Conservation (phyloP, 257 asterid species). For the Rehmannia glutinosa region DNA sequence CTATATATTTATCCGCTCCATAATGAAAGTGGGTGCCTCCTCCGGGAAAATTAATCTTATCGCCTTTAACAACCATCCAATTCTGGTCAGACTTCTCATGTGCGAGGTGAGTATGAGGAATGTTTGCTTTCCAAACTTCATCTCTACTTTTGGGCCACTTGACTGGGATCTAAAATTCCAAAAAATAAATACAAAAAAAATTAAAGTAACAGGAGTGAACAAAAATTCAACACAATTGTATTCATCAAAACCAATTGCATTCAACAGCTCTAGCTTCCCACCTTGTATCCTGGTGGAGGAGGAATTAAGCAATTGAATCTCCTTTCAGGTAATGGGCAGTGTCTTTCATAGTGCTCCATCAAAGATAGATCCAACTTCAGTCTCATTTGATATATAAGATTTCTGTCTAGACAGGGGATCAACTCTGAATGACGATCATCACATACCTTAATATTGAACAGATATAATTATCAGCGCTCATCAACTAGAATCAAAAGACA, state of each 20-base stretch:
- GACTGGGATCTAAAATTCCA: slow-evolving; percentile 51
- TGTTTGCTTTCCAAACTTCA: slow-evolving; percentile 83
- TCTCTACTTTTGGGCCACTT: slow-evolving; percentile 92
- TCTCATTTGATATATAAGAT: slow-evolving; percentile 88
- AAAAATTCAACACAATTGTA: neutral
- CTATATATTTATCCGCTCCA: slow-evolving; percentile 84
- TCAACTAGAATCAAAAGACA: slow-evolving; percentile 3
- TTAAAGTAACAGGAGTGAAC: neutral
- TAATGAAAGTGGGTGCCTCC: slow-evolving; percentile 94
- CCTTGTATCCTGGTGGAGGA: slow-evolving; percentile 91
- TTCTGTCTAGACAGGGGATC: slow-evolving; percentile 96
- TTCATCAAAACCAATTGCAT: neutral
- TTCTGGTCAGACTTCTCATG: slow-evolving; percentile 91
- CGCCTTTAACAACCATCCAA: slow-evolving; percentile 96
- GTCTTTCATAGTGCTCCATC: slow-evolving; percentile 99
- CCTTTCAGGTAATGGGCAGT: slow-evolving; percentile 83
- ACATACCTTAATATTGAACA: slow-evolving; percentile 59
- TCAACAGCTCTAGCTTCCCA: slow-evolving; percentile 15
- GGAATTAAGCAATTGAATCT: slow-evolving; percentile 83
- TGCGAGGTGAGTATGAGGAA: slow-evolving; percentile 92
- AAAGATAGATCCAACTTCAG: slow-evolving; percentile 82
- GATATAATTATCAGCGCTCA: neutral
- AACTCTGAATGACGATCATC: slow-evolving; percentile 97
- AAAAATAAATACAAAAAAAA: neutral
- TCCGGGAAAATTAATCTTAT: slow-evolving; percentile 72